Evolutionary conservation across 148 eudicot genomes (phyloP).

Genomic region (Rhododendron griersonianum): DNA sequence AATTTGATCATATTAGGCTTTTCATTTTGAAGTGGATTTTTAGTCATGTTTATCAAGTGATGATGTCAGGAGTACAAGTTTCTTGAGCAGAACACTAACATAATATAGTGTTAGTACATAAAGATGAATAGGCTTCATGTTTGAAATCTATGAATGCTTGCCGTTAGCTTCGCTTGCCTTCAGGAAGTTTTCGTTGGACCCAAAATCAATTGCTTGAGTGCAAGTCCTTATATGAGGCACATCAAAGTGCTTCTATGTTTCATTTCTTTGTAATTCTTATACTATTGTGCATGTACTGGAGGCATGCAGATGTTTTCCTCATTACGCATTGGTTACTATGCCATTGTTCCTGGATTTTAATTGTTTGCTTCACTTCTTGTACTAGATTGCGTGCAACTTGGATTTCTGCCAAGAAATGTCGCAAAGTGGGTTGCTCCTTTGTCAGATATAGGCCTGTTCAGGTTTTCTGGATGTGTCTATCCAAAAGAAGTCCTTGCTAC

Average conservation of each 20-base stretch:
- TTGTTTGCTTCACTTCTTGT: slow-evolving; percentile 14
- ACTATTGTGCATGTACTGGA: background rate
- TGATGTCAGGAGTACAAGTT: background rate
- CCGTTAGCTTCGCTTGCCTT: background rate
- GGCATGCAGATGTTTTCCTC: background rate
- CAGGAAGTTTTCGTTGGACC: background rate
- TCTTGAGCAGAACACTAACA: background rate
- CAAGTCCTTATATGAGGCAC: background rate
- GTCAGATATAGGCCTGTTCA: slow-evolving; percentile 63
- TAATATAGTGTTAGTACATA: too few species aligned
- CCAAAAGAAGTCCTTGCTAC: slow-evolving; percentile 72
- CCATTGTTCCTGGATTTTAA: background rate
- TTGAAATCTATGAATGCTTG: background rate
- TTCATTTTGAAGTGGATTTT: background rate
- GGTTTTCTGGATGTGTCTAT: slow-evolving; percentile 57
- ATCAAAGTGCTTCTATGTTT: background rate
- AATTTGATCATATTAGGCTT: background rate
- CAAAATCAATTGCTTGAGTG: background rate
- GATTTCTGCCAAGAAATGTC: slow-evolving; percentile 73
- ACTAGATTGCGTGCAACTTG: slow-evolving; percentile 73
- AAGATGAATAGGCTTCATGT: background rate
- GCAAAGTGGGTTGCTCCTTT: slow-evolving; percentile 93
- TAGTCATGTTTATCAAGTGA: background rate
- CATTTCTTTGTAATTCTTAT: background rate
- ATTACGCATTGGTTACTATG: background rate